Conservation (phyloP, 139 green algal species). For the Chlamydomonas sp. region DNA sequence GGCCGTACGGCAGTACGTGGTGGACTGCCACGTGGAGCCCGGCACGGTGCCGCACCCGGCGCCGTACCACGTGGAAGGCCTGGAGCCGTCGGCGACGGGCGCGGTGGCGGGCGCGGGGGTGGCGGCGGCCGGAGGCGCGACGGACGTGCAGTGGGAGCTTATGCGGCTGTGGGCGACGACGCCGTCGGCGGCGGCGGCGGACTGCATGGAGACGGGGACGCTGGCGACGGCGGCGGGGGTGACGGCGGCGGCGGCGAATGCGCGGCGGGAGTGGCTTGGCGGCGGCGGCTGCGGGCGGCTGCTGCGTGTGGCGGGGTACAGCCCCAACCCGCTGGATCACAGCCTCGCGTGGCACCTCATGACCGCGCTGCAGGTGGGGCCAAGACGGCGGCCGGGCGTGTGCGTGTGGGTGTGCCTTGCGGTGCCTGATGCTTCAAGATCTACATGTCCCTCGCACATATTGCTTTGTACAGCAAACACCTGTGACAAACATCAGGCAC, state of each 20-base stretch:
- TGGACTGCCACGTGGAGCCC: conserved; percentile 21
- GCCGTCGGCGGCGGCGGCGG: conserved; percentile 2
- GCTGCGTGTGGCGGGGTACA: conserved; percentile 59
- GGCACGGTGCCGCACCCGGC: conserved; percentile 25
- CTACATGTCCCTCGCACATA: too few relatives aligned
- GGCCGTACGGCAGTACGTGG: conserved; percentile 11
- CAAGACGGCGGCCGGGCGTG: conserved; percentile 8
- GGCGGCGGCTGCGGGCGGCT: conserved; percentile 38
- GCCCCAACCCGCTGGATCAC: conserved; percentile 75
- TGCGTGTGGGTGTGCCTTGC: not conserved
- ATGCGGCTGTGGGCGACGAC: conserved; percentile 67
- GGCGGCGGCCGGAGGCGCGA: not conserved
- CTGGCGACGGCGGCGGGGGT: conserved; percentile 7
- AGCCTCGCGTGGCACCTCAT: conserved; percentile 72
- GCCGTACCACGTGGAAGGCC: conserved; percentile 31
- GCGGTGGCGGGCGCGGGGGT: not conserved
- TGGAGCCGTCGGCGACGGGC: conserved; percentile 13
- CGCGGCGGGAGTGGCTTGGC: conserved; percentile 3
- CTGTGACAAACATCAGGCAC: too few relatives aligned
- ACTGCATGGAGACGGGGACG: not conserved
- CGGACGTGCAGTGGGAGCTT: conserved; percentile 78
- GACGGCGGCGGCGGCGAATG: conserved; percentile 12
- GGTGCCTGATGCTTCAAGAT: too few relatives aligned
- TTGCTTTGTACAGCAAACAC: too few relatives aligned
- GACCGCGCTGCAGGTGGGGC: conserved; percentile 55